Percentiles rank a stretch among this genome's conserved stretches.
phyloP scores from a whole-genome alignment of 352 stramenopile species.

The Plasmopara viticola region DNA sequence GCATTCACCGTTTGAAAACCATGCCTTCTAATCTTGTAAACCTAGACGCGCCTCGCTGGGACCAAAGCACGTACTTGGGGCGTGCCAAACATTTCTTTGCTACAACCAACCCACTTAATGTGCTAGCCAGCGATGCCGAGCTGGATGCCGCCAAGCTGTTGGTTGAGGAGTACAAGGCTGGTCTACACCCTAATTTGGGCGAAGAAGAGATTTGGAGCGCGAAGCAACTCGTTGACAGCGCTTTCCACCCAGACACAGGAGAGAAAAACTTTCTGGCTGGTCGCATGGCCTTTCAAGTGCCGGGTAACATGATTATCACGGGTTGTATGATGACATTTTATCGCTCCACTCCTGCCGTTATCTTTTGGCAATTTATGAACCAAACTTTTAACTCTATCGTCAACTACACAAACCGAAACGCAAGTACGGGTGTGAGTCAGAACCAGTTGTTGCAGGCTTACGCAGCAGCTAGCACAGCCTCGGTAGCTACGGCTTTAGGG shows the following conservation, averaged over 20 bases:
- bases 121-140: slow-evolving; percentile 64
- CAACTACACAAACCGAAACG: slow-evolving; percentile 92
- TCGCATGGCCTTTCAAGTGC: slow-evolving; percentile 84
- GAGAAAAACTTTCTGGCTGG: slow-evolving; percentile 85
- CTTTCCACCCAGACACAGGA: slow-evolving; percentile 85
- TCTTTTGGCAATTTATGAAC: slow-evolving; percentile 90
- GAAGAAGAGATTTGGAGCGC: slow-evolving; percentile 80
- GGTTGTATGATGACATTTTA: slow-evolving; percentile 87
- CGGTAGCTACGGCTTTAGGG: slow-evolving; percentile 66
- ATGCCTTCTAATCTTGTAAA: slow-evolving; percentile 28
- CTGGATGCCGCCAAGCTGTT: slow-evolving; percentile 66
- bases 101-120: slow-evolving; percentile 84
- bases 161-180: slow-evolving; percentile 62
- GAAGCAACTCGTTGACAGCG: slow-evolving; percentile 83
- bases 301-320: slow-evolving; percentile 86
- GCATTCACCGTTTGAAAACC: slow-evolving; percentile 2
- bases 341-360: slow-evolving; percentile 64
- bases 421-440: slow-evolving; percentile 76
- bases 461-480: slow-evolving; percentile 67
- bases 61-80: slow-evolving; percentile 76
- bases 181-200: slow-evolving; percentile 26
- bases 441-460: slow-evolving; percentile 80
- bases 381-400: slow-evolving; percentile 90
- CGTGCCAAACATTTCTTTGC: slow-evolving; percentile 81
- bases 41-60: slow-evolving; percentile 70